A percentile compares a stretch with the other conserved stretches of the same genome.
Evolutionary conservation across 768 basidiomycete species (phyloP).

Genomic region (Tricholoma terreum): DNA sequence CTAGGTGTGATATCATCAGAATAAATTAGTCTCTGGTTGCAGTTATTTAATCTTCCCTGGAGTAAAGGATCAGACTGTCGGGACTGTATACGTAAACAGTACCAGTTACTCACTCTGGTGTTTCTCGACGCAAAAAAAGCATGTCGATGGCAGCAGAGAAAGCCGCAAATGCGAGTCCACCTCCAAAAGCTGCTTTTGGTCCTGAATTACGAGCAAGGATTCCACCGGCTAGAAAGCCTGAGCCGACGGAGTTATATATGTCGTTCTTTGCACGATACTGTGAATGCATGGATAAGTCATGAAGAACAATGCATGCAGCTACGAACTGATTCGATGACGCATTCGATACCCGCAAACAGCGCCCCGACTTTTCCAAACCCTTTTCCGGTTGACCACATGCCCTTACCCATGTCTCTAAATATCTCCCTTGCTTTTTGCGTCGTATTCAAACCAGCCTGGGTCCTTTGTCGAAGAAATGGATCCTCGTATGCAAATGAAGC

Average conservation of each 20-base stretch:
- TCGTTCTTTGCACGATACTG: conserved; percentile 97
- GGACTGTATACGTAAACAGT: conserved; percentile 5
- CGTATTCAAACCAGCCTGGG: conserved; percentile 52
- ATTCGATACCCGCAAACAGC: conserved; percentile 92
- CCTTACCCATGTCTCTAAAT: conserved; percentile 91
- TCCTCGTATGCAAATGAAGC: conserved; percentile 95
- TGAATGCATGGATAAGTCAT: background rate
- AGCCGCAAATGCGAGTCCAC: conserved; percentile 88
- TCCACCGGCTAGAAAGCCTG: conserved; percentile 87
- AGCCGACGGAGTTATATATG: conserved; percentile 84
- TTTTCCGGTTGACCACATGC: conserved; percentile 88
- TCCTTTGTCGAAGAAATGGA: conserved; percentile 70
- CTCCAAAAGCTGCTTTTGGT: conserved; percentile 81
- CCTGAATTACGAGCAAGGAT: conserved; percentile 86
- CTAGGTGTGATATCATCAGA: conserved; percentile 12
- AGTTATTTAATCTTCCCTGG: conserved; percentile 53
- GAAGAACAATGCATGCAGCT: background rate
- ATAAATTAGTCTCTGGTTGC: conserved; percentile 20
- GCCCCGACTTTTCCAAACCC: conserved; percentile 95
- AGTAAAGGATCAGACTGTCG: background rate
- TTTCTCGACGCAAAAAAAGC: conserved; percentile 70
- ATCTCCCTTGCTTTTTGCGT: conserved; percentile 80
- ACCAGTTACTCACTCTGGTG: conserved; percentile 59
- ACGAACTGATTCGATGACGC: conserved; percentile 90
- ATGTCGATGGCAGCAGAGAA: conserved; percentile 91